Percentiles rank a stretch among this genome's conserved stretches.
Conservation (phyloP, 192 early-diverging fungal genomes). For the Entomortierella chlamydospora region DNA sequence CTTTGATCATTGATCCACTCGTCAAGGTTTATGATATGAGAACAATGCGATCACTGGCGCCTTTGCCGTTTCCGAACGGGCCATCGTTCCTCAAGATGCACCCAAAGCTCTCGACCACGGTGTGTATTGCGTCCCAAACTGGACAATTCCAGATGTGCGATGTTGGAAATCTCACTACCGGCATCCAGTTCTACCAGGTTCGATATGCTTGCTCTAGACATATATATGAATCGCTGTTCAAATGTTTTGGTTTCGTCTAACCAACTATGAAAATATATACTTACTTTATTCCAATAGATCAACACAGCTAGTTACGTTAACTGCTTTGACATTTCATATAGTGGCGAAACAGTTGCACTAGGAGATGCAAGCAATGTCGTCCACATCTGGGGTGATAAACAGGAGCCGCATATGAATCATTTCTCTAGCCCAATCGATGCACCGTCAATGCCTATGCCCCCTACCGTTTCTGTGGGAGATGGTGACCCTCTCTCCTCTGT, state of each 20-base stretch:
- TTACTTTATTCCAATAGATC: no score
- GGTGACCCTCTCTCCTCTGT: slow-evolving; percentile 77
- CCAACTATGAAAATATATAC: no score
- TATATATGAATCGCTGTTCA: no score
- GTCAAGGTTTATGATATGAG: slow-evolving; percentile 89
- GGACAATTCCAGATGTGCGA: slow-evolving; percentile 81
- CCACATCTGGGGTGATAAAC: slow-evolving; percentile 81
- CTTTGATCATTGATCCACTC: slow-evolving; percentile 77
- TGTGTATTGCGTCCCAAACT: slow-evolving; percentile 73
- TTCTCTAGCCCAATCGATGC: slow-evolving; percentile 69
- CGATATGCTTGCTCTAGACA: no score
- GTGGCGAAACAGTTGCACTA: slow-evolving; percentile 82
- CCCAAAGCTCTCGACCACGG: slow-evolving; percentile 71
- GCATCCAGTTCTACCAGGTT: slow-evolving; percentile 64
- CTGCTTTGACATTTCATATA: slow-evolving; percentile 80
- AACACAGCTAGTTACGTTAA: slow-evolving; percentile 72
- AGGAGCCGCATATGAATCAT: slow-evolving; percentile 72
- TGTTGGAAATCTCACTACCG: slow-evolving; percentile 60
- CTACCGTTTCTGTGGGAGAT: slow-evolving; percentile 63
- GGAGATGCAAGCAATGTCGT: slow-evolving; percentile 83
- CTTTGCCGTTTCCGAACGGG: slow-evolving; percentile 75
- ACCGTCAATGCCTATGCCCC: slow-evolving; percentile 60
- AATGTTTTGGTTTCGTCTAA: slow-evolving; percentile 11
- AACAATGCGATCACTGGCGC: slow-evolving; percentile 73
- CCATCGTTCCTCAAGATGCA: slow-evolving; percentile 80